Conservation (phyloP, 495 filamentous ascomycete genomes). For the Penicillium tannophilum region DNA sequence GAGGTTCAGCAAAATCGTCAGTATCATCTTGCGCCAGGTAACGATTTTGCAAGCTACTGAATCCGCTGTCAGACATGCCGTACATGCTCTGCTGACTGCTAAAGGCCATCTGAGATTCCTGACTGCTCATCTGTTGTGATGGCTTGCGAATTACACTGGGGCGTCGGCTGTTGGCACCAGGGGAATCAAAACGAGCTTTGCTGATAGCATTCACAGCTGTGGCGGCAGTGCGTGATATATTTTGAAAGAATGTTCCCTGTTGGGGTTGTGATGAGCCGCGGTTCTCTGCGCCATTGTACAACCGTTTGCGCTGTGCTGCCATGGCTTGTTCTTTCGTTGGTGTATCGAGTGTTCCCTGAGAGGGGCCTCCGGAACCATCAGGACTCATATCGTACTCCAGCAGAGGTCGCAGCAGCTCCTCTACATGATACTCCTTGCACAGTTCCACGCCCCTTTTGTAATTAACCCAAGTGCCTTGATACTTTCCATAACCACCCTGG, state of each 20-base stretch:
- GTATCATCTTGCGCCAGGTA: constrained; percentile 50
- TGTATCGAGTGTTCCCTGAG: constrained; percentile 71
- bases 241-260: constrained; percentile 89
- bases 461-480: constrained; percentile 97
- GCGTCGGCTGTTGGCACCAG: constrained; percentile 54
- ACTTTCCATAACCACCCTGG: constrained; percentile 97
- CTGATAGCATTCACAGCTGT: constrained; percentile 92
- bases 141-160: constrained; percentile 50
- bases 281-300: constrained; percentile 72
- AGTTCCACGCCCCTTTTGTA: constrained; percentile 89
- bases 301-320: constrained; percentile 93
- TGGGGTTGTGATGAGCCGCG: constrained; percentile 63
- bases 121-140: constrained; percentile 65
- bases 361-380: constrained; percentile 65
- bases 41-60: constrained; percentile 51
- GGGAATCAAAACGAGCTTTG: constrained; percentile 92
- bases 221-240: constrained; percentile 89
- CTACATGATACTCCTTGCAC: constrained; percentile 90
- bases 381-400: constrained; percentile 86
- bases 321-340: constrained; percentile 99
- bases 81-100: constrained; percentile 71
- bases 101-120: constrained; percentile 58
- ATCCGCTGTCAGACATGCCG: constrained; percentile 66
- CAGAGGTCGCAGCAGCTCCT: constrained; percentile 79
- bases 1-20: constrained; percentile 72